Evolutionary conservation across 2,329 filamentous ascomycete genomes (phyloP), one percentile per base, ranked within the genome.

Genomic region (Colletotrichum sidae): DNA sequence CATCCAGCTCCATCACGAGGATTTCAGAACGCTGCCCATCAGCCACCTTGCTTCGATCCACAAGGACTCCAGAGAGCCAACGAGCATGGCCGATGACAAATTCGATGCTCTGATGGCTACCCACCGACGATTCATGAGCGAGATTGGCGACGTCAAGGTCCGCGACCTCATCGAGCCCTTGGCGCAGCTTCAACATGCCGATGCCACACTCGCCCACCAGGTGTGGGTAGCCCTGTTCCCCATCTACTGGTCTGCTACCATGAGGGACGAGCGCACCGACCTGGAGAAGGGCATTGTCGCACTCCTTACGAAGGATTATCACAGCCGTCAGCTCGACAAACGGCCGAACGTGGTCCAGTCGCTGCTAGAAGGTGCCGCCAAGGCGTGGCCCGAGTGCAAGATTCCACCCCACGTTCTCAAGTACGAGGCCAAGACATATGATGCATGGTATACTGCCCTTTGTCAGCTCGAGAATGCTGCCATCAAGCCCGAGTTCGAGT

Each of bases 331-430:
- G 75, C 90, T 98, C 60, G 96, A 98, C 77, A 94, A 93, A 80
- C 88, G 96, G 51, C 96, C 96, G 3, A 99, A 99, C 73, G 96
- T 97, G 39, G 90, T 99, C 3, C 93, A 97, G 73, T 96, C 94
- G 8, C 84, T 99, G 63, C 85, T 99, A 6, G 92, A 97, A 72
- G 96, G 93, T 45, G 91, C 93, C 41, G 92, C 94, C 12, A 92
- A 91, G 72, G 90, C 94, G 2, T 92, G 87, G 80, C 95, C 96
- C 0, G 87, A 92, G 25, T 96, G 96, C 79, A 97, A 96, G 78
- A 89, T 99, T 54, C 96, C 96, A 7, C 93, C 96, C 0, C 96
- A 99, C 73, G 93, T 98, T 42, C 89, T 99, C 80, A 99, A 99
- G 75, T 98, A 94, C 71, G 87, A 96, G 60, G 95, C 94, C 17